Conservation (phyloP, 768 basidiomycete genomes). For the Mycena leptocephala region DNA sequence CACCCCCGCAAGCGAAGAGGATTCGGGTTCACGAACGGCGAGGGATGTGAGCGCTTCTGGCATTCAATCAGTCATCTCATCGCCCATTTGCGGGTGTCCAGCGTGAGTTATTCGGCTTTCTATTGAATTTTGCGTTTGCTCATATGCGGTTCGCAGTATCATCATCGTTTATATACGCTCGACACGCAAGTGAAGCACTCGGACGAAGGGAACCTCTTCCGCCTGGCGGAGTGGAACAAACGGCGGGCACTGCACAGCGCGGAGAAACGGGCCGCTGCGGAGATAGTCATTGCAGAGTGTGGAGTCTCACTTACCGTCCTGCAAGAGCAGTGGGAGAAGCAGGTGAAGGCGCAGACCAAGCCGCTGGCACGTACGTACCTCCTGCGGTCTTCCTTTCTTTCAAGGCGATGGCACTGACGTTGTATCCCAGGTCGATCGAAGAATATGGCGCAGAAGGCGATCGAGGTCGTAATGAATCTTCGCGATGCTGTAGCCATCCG, state of each 20-base stretch:
- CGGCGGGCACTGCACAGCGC: too few relatives aligned
- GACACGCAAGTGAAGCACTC: slow-evolving; percentile 41
- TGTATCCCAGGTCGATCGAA: too few relatives aligned
- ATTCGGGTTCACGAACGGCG: slow-evolving; percentile 53
- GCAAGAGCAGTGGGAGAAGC: slow-evolving; percentile 49
- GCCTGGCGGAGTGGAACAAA: too few relatives aligned
- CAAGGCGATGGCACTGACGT: too few relatives aligned
- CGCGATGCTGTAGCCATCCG: too few relatives aligned
- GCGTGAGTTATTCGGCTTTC: slow-evolving; percentile 45
- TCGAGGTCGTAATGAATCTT: too few relatives aligned
- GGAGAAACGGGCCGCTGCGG: too few relatives aligned
- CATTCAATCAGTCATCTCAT: too few relatives aligned
- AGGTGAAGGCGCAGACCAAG: slow-evolving; percentile 45
- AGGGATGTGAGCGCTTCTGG: slow-evolving; percentile 55
- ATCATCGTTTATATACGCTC: slow-evolving; percentile 33
- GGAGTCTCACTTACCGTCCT: slow-evolving; percentile 37
- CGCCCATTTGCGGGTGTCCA: slow-evolving; percentile 46
- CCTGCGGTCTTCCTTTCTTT: too few relatives aligned
- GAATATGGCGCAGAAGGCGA: too few relatives aligned
- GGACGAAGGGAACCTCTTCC: slow-evolving; percentile 35
- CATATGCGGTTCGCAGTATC: background rate
- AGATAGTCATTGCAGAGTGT: slow-evolving; percentile 25
- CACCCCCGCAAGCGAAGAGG: slow-evolving; percentile 48
- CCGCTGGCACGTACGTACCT: background rate
- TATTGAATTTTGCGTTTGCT: background rate